These are phyloP conservation scores for Brettanomyces bruxellensis DNA, from an alignment of 805 yeast genomes.

Conservation along the genomic window DNA sequence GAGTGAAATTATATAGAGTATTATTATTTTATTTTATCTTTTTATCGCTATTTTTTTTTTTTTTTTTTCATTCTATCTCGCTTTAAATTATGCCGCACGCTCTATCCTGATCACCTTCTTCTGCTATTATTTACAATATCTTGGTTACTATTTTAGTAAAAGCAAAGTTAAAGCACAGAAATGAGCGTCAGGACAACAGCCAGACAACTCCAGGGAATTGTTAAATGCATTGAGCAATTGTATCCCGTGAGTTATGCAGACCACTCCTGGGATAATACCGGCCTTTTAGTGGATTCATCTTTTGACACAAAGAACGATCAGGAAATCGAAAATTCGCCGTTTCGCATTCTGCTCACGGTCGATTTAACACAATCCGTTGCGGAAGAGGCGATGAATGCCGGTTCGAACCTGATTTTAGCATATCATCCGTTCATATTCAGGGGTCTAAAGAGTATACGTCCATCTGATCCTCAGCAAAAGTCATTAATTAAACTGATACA, in stretches of 20 bases:
- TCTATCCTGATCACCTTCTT: too few species aligned
- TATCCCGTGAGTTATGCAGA: constrained; percentile 83
- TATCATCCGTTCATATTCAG: constrained; percentile 93
- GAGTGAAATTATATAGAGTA: background rate
- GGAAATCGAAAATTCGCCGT: constrained; percentile 6
- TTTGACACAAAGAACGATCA: constrained; percentile 4
- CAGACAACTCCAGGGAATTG: constrained; percentile 32
- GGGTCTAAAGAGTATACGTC: constrained; percentile 67
- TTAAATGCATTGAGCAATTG: constrained; percentile 53
- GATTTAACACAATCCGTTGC: constrained; percentile 81
- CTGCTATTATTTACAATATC: too few species aligned
- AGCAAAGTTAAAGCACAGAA: too few species aligned
- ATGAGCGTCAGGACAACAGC: constrained; percentile 4
- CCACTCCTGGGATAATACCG: constrained; percentile 91
- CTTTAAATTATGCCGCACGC: too few species aligned
- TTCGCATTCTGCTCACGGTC: constrained; percentile 55
- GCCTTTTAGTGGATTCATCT: constrained; percentile 70
- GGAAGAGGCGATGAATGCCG: constrained; percentile 63
- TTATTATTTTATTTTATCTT: too few species aligned
- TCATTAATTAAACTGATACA: constrained; percentile 66
- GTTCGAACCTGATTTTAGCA: constrained; percentile 59
- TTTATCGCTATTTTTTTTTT: too few species aligned
- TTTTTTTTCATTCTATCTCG: too few species aligned
- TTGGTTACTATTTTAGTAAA: too few species aligned
- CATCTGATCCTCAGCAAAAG: constrained; percentile 66